phyloP scores from a whole-genome alignment of 805 yeast genomes.

The Metschnikowia anglica region DNA sequence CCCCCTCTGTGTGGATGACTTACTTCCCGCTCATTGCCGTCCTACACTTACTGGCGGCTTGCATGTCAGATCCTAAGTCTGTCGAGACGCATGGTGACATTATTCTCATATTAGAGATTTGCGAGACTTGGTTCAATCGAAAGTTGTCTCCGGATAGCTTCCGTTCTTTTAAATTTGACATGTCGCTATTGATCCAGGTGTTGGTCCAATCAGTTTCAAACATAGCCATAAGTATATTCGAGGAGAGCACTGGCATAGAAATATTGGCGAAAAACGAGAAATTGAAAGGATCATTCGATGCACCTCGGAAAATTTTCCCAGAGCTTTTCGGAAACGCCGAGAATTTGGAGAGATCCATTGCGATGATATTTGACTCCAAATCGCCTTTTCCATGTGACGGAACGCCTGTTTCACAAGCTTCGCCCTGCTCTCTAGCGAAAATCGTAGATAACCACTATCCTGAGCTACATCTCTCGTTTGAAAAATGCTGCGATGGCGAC shows the following conservation, averaged over 20 bases:
- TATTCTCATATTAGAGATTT: constrained; percentile 25
- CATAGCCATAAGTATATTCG: constrained; percentile 24
- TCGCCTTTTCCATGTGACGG: constrained; percentile 12
- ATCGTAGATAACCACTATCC: neutral
- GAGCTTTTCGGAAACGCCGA: constrained; percentile 14
- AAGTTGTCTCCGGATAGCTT: constrained; percentile 9
- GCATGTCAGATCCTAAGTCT: constrained; percentile 32
- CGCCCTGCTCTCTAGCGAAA: neutral
- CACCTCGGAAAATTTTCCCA: constrained; percentile 19
- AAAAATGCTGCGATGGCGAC: too few relatives aligned
- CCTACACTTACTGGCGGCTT: constrained; percentile 29
- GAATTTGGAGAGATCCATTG: constrained; percentile 3
- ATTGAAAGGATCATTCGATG: constrained; percentile 19
- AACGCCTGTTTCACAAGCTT: constrained; percentile 1
- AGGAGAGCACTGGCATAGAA: constrained; percentile 19
- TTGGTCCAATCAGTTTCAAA: constrained; percentile 24
- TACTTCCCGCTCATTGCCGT: constrained; percentile 36
- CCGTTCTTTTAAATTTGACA: constrained; percentile 7
- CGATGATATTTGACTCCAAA: constrained; percentile 6
- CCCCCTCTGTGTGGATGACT: constrained; percentile 32
- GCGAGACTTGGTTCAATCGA: constrained; percentile 12
- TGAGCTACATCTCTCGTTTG: too few relatives aligned
- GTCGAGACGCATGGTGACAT: constrained; percentile 30
- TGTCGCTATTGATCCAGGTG: constrained; percentile 18
- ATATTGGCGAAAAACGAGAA: constrained; percentile 17